Evolutionary conservation across 1,139 yeast species (phyloP).

Genomic region (Yamadazyma atmosphaerica): DNA sequence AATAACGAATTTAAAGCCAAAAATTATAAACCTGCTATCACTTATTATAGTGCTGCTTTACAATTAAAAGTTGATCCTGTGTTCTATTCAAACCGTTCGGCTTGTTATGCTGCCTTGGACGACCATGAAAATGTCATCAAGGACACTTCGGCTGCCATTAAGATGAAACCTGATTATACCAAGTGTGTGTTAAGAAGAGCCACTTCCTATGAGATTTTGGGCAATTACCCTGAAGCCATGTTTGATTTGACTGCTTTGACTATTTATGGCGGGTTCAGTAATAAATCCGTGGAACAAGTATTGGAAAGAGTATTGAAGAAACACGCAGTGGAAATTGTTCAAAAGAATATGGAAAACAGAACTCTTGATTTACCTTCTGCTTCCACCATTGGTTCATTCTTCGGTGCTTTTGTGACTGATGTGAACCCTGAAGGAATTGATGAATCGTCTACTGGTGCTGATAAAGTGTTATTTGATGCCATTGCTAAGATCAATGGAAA

Average conservation of each 20-base stretch:
- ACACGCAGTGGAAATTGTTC: conserved; percentile 68
- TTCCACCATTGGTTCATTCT: conserved; percentile 81
- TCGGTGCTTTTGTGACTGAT: conserved; percentile 66
- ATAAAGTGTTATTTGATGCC: conserved; percentile 68
- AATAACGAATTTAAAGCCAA: conserved; percentile 74
- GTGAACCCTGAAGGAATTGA: conserved; percentile 50
- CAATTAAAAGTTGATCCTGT: conserved; percentile 77
- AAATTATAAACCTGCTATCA: conserved; percentile 70
- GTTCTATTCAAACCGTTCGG: conserved; percentile 91
- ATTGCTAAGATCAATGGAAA: conserved; percentile 61
- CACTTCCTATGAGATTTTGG: conserved; percentile 82
- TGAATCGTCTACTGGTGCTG: conserved; percentile 51
- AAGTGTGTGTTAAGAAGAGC: conserved; percentile 83
- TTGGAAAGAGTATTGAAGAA: conserved; percentile 86
- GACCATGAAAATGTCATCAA: conserved; percentile 81
- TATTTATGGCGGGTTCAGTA: conserved; percentile 74
- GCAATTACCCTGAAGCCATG: conserved; percentile 79
- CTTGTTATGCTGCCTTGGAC: conserved; percentile 84
- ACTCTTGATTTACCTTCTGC: conserved; percentile 75
- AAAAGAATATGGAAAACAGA: conserved; percentile 54
- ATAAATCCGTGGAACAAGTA: conserved; percentile 73
- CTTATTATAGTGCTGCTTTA: conserved; percentile 76
- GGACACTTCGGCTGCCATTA: conserved; percentile 84
- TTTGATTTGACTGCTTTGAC: conserved; percentile 88
- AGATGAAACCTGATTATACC: conserved; percentile 83